phyloP scores from a whole-genome alignment of 176 grass and related monocot genomes.

The Oryza punctata region DNA sequence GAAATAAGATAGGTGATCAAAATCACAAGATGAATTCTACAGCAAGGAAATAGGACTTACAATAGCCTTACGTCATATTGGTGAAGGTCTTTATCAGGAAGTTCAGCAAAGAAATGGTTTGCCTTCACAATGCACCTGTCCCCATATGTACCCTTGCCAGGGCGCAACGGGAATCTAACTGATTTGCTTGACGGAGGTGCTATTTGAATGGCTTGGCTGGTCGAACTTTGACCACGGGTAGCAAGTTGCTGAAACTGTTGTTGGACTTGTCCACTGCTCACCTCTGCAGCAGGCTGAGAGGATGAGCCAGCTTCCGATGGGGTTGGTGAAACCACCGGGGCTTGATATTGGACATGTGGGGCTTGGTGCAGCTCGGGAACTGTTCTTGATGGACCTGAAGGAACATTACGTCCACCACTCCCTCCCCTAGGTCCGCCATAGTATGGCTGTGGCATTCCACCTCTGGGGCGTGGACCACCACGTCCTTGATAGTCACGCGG shows the following conservation, averaged over 20 bases:
- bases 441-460: slow-evolving; percentile 66
- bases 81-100: slow-evolving; percentile 94
- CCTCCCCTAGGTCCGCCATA: slow-evolving; percentile 68
- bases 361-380: slow-evolving; percentile 99
- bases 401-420: slow-evolving; percentile 59
- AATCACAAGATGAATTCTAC: slow-evolving; percentile 9
- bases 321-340: slow-evolving; percentile 53
- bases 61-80: slow-evolving; percentile 77
- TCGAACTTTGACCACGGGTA: slow-evolving; percentile 47
- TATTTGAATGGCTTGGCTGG: slow-evolving; percentile 57
- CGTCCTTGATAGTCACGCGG: slow-evolving; percentile 58
- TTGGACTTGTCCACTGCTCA: slow-evolving; percentile 59
- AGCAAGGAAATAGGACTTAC: neutral
- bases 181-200: slow-evolving; percentile 82
- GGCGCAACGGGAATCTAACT: slow-evolving; percentile 76
- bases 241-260: slow-evolving; percentile 76
- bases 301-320: slow-evolving; percentile 59
- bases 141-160: slow-evolving; percentile 80
- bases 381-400: slow-evolving; percentile 65
- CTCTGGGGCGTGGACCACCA: slow-evolving; percentile 47
- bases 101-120: slow-evolving; percentile 93
- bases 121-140: slow-evolving; percentile 91
- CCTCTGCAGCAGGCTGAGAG: slow-evolving; percentile 67
- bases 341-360: slow-evolving; percentile 62
- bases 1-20: slow-evolving; percentile 23